phyloP scores from a whole-genome alignment of 768 basidiomycete genomes.

The Jaapia argillacea region DNA sequence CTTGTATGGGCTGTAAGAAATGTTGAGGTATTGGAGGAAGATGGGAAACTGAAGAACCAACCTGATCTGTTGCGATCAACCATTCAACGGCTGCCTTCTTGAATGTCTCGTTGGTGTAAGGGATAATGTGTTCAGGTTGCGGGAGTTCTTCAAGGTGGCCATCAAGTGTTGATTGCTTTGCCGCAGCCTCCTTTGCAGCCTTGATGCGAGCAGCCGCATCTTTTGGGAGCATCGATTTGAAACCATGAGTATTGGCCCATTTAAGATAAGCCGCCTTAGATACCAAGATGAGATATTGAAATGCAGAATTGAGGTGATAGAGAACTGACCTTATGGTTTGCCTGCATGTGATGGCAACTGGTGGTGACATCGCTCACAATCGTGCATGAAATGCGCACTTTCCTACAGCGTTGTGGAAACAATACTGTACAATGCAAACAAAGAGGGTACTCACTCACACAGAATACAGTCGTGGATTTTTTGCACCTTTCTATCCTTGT shows the following conservation, averaged over 20 bases:
- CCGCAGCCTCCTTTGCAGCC: constrained; percentile 2
- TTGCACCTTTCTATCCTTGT: neutral
- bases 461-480: neutral
- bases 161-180: constrained; percentile 15
- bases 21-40: neutral
- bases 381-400: neutral
- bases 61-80: constrained; percentile 30
- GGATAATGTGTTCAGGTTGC: constrained; percentile 11
- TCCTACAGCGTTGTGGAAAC: neutral
- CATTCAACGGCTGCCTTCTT: constrained; percentile 23
- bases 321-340: neutral
- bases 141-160: constrained; percentile 13
- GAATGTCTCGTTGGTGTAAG: constrained; percentile 21
- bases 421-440: neutral
- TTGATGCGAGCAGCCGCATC: constrained; percentile 14
- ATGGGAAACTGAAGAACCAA: constrained; percentile 5
- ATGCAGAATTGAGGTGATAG: neutral
- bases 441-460: neutral
- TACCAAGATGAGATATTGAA: neutral
- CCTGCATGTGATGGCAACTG: neutral
- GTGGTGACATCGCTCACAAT: neutral
- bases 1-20: constrained; percentile 16
- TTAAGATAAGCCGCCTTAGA: constrained; percentile 12
- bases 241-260: constrained; percentile 17
- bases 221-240: constrained; percentile 20